Percentiles rank a stretch among this genome's conserved stretches.
Evolutionary conservation across 169 alveolate genomes (phyloP).

Genomic region (Theileria equi): DNA sequence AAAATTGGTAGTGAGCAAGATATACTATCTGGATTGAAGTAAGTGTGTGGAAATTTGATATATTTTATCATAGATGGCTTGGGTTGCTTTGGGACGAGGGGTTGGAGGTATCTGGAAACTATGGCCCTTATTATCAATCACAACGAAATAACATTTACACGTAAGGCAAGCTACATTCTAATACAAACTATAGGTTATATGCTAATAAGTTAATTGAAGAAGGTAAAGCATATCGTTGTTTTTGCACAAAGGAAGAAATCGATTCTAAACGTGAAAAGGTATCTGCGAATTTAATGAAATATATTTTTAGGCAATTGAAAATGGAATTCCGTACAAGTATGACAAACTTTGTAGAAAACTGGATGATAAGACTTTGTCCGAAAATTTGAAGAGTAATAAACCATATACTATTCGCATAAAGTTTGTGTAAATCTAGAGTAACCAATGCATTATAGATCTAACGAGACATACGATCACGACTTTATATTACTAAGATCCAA

Average conservation of each 20-base stretch:
- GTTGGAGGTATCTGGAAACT: constrained; percentile 65
- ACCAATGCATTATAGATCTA: constrained; percentile 23
- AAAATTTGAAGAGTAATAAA: constrained; percentile 12
- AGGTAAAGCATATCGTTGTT: constrained; percentile 76
- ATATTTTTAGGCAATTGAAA: constrained; percentile 19
- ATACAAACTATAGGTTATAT: constrained; percentile 43
- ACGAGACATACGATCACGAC: constrained; percentile 61
- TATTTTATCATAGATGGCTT: constrained; percentile 66
- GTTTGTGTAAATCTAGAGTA: constrained; percentile 21
- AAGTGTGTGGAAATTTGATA: too few species aligned
- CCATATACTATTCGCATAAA: background rate
- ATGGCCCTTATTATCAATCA: constrained; percentile 78
- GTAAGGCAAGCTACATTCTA: background rate
- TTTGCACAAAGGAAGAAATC: constrained; percentile 70
- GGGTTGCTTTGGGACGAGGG: constrained; percentile 80
- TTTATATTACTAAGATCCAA: constrained; percentile 69
- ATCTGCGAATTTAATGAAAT: background rate
- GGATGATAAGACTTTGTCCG: constrained; percentile 22
- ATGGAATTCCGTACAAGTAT: constrained; percentile 8
- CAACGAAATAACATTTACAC: constrained; percentile 65
- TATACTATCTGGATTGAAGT: constrained; percentile 71
- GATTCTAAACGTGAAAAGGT: constrained; percentile 52
- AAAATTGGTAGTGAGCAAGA: constrained; percentile 41
- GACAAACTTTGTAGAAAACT: constrained; percentile 48
- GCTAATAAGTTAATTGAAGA: constrained; percentile 67